A percentile compares a stretch with the other conserved stretches of the same genome.
phyloP scores from a whole-genome alignment of 441 rosid genomes.

The Sinapis alba region DNA sequence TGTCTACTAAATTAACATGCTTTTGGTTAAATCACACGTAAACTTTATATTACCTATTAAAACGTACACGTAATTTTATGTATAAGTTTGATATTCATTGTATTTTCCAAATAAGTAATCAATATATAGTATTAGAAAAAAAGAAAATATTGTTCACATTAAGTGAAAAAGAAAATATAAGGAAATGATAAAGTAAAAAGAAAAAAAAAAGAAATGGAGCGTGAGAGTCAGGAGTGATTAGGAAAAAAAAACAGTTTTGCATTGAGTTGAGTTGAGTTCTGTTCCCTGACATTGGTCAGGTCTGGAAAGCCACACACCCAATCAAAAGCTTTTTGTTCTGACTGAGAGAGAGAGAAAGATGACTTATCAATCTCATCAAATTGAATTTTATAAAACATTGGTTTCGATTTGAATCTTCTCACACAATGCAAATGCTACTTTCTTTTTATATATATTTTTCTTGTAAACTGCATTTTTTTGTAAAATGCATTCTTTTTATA shows the following conservation, averaged over 20 bases:
- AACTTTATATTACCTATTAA: not conserved
- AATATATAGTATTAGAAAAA: not conserved
- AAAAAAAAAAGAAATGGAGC: not conserved
- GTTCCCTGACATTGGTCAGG: conserved; percentile 36
- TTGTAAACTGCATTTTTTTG: too few species aligned
- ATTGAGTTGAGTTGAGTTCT: conserved; percentile 24
- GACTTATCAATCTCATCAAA: conserved; percentile 23
- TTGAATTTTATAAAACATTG: not conserved
- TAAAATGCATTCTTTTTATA: too few species aligned
- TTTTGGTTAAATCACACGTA: not conserved
- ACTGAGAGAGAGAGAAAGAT: conserved; percentile 6
- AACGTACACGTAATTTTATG: not conserved
- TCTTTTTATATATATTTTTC: too few species aligned
- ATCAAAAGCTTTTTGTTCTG: conserved; percentile 29
- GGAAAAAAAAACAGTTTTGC: conserved; percentile 26
- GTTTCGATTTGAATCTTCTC: conserved; percentile 6
- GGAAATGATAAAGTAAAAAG: not conserved
- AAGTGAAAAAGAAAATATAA: not conserved
- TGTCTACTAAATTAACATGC: not conserved
- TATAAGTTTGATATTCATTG: not conserved
- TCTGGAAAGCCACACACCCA: conserved; percentile 36
- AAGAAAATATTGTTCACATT: not conserved
- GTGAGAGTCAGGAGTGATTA: conserved; percentile 3
- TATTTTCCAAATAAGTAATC: not conserved
- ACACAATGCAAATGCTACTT: conserved; percentile 1